Conservation (phyloP, 768 basidiomycete species). For the Brasilioporus rufonigricans region DNA sequence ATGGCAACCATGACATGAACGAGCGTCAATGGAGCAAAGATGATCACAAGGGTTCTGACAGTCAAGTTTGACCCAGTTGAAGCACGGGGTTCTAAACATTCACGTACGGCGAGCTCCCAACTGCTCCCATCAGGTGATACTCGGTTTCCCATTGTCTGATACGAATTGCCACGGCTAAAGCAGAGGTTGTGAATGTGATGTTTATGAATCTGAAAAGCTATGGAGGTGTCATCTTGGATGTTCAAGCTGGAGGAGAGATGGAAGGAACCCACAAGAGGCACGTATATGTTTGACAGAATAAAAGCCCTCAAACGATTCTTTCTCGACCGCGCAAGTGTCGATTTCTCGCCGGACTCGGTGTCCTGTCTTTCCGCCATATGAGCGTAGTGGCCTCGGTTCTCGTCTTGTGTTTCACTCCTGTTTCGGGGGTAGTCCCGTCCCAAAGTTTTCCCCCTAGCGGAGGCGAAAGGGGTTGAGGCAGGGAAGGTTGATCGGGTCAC, state of each 20-base stretch:
- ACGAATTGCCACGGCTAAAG: constrained; percentile 74
- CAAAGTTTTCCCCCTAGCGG: constrained; percentile 55
- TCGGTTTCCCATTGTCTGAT: constrained; percentile 61
- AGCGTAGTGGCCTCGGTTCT: constrained; percentile 14
- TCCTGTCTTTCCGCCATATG: constrained; percentile 21
- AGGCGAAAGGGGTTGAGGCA: constrained; percentile 41
- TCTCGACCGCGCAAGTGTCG: constrained; percentile 29
- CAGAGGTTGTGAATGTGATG: constrained; percentile 75
- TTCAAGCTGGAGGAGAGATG: neutral
- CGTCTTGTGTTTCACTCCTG: constrained; percentile 9
- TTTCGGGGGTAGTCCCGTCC: constrained; percentile 66
- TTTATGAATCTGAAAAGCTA: constrained; percentile 86
- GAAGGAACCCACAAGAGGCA: constrained; percentile 61
- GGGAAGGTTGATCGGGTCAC: constrained; percentile 25
- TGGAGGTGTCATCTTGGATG: constrained; percentile 8
- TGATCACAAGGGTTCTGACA: constrained; percentile 72
- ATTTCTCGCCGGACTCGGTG: constrained; percentile 30
- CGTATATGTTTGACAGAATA: constrained; percentile 71
- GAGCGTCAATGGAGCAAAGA: constrained; percentile 80
- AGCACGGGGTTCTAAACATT: neutral
- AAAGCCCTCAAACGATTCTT: constrained; percentile 59
- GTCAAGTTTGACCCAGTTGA: neutral
- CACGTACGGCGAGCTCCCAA: constrained; percentile 81
- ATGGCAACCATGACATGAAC: constrained; percentile 83
- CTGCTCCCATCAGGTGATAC: constrained; percentile 56